phyloP scores from a whole-genome alignment of 306 rosid species.

The Pterocarpus santalinus region DNA sequence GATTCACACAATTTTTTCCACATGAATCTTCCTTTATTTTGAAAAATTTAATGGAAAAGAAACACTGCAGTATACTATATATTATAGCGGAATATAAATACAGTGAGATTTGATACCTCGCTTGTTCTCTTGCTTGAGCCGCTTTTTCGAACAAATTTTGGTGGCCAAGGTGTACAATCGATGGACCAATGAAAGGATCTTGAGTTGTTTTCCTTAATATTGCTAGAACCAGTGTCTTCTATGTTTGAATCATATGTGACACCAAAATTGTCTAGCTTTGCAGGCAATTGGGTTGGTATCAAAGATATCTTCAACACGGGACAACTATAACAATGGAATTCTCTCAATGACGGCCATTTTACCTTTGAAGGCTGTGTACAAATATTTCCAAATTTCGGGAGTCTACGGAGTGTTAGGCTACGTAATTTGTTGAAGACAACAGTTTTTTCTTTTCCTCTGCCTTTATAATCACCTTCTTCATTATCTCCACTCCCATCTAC shows the following conservation, averaged over 20 bases:
- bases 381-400: background rate
- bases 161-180: background rate
- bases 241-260: background rate
- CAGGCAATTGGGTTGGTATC: background rate
- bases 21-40: too few relatives aligned
- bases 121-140: background rate
- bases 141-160: background rate
- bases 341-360: background rate
- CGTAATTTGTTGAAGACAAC: background rate
- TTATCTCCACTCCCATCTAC: background rate
- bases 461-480: background rate
- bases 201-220: background rate
- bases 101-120: background rate
- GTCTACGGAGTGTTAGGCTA: background rate
- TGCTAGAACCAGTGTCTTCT: background rate
- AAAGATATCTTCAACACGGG: background rate
- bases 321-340: background rate
- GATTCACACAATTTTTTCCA: too few relatives aligned
- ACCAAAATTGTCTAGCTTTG: background rate
- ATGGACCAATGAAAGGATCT: background rate
- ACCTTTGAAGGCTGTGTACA: background rate
- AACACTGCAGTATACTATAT: too few relatives aligned
- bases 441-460: background rate
- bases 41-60: too few relatives aligned
- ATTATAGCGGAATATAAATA: too few relatives aligned